phyloP scores from a whole-genome alignment of 73 alveolate species.

The Paramecium pentaurelia region DNA sequence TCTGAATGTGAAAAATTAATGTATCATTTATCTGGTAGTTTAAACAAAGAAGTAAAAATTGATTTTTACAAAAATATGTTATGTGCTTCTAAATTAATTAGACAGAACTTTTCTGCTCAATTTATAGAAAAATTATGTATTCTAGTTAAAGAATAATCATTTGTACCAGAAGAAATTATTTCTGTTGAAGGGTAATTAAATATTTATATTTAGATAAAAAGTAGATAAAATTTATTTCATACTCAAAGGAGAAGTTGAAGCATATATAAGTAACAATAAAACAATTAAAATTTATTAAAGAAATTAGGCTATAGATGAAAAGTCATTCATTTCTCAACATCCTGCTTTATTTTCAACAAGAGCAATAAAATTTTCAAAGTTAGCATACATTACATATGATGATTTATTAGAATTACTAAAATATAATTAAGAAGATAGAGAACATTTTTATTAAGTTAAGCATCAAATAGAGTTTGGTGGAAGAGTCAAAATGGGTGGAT shows the following conservation, averaged over 20 bases:
- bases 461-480: slow-evolving; percentile 33
- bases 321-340: background rate
- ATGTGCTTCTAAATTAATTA: background rate
- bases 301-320: background rate
- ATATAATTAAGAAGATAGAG: slow-evolving; percentile 6
- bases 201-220: background rate
- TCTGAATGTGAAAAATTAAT: slow-evolving; percentile 25
- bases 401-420: slow-evolving; percentile 9
- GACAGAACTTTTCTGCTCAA: slow-evolving; percentile 20
- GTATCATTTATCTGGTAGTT: background rate
- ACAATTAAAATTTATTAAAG: background rate
- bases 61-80: slow-evolving; percentile 39
- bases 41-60: slow-evolving; percentile 39
- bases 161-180: slow-evolving; percentile 57
- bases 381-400: slow-evolving; percentile 21
- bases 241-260: slow-evolving; percentile 56
- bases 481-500: background rate
- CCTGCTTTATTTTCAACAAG: slow-evolving; percentile 11
- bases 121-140: slow-evolving; percentile 35
- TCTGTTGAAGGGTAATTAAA: background rate
- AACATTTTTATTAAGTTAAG: background rate
- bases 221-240: slow-evolving; percentile 39
- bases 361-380: background rate
- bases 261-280: background rate
- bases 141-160: slow-evolving; percentile 37